phyloP scores from a whole-genome alignment of 257 asterid species.

The Primulina tabacum region DNA sequence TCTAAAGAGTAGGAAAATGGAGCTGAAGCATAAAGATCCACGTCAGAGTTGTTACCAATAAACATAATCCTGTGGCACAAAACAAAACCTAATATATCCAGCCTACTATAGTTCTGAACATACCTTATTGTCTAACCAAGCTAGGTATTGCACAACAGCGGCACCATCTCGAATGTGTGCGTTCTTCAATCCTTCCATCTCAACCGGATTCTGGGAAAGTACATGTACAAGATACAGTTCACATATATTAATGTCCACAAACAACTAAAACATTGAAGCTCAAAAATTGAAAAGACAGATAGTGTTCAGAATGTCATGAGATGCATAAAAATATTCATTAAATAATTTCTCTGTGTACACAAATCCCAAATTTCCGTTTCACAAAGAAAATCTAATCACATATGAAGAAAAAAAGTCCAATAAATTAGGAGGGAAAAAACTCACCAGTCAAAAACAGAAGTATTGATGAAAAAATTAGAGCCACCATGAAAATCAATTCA shows the following conservation, averaged over 20 bases:
- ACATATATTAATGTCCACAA: constrained; percentile 6
- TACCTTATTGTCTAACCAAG: constrained; percentile 92
- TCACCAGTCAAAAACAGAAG: neutral
- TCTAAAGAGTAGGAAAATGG: constrained; percentile 10
- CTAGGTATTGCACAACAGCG: constrained; percentile 92
- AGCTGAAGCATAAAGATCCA: constrained; percentile 1
- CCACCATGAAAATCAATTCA: neutral
- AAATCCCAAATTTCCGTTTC: neutral
- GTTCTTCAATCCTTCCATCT: constrained; percentile 89
- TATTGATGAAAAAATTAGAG: neutral
- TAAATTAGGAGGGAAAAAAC: neutral
- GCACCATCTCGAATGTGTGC: constrained; percentile 96
- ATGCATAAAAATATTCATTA: neutral
- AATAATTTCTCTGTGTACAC: constrained; percentile 8
- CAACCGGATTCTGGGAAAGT: constrained; percentile 71
- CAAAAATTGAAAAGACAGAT: neutral
- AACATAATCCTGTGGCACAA: constrained; percentile 5
- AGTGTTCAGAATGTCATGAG: constrained; percentile 10
- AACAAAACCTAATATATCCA: constrained; percentile 1
- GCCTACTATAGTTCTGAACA: constrained; percentile 9
- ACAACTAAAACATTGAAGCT: constrained; percentile 6
- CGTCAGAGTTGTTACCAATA: constrained; percentile 11
- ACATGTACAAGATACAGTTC: constrained; percentile 20
- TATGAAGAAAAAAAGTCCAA: constrained; percentile 6
- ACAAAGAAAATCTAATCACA: constrained; percentile 10